A percentile compares a stretch with the other conserved stretches of the same genome.
phyloP scores from a whole-genome alignment of 2,329 filamentous ascomycete species.

The Phialophora tarda region DNA sequence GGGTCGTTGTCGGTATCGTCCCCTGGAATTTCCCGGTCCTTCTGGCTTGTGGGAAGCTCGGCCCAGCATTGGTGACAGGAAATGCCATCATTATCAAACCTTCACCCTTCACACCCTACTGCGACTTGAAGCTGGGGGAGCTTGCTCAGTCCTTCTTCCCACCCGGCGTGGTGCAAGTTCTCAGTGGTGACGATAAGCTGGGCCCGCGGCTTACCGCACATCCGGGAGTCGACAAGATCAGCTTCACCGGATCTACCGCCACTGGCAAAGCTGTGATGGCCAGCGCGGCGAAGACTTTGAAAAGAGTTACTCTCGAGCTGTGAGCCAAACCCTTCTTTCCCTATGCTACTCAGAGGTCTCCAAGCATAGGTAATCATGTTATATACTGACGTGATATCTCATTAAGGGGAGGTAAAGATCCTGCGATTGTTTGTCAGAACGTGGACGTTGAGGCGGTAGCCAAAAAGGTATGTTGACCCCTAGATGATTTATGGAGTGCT shows the following conservation, averaged over 20 bases:
- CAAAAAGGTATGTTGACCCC: conserved; percentile 45
- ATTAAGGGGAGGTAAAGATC: conserved; percentile 61
- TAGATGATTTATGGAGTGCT: not conserved
- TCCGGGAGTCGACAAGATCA: conserved; percentile 65
- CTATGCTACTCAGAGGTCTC: not conserved
- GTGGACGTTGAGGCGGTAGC: conserved; percentile 60
- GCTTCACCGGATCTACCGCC: conserved; percentile 66
- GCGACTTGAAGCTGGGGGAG: conserved; percentile 63
- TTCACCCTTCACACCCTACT: conserved; percentile 60
- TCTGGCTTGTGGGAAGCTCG: conserved; percentile 58
- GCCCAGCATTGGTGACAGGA: conserved; percentile 57
- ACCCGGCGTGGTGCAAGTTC: conserved; percentile 64
- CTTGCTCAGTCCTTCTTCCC: conserved; percentile 65
- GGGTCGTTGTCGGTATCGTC: conserved; percentile 59
- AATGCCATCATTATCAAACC: conserved; percentile 64
- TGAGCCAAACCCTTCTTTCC: conserved; percentile 12
- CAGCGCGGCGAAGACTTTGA: conserved; percentile 61
- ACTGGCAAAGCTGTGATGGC: conserved; percentile 67
- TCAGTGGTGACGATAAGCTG: conserved; percentile 66
- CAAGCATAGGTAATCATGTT: no score
- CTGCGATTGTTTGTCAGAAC: conserved; percentile 63
- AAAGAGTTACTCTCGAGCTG: conserved; percentile 66
- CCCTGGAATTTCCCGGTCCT: conserved; percentile 63
- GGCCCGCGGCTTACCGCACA: conserved; percentile 66
- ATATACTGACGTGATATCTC: no score